Conservation (phyloP, 2,329 filamentous ascomycete species). For the Penicillium freii region DNA sequence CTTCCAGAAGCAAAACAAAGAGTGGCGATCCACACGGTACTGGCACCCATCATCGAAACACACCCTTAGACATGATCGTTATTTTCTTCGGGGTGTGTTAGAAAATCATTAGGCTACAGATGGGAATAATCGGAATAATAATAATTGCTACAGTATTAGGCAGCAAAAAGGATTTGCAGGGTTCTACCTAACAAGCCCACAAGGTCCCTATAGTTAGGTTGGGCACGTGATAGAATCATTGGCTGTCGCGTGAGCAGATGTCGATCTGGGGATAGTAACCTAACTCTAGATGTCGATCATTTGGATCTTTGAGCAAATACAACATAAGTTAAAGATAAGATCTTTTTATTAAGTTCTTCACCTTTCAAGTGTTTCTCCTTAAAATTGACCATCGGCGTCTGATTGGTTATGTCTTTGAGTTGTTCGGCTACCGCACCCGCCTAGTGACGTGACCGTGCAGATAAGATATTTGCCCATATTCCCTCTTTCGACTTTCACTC, state of each 20-base stretch:
- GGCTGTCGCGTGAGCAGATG: neutral
- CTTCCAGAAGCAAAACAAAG: no score
- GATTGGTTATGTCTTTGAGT: neutral
- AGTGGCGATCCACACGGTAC: no score
- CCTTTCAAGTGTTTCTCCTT: neutral
- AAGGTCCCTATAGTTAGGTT: neutral
- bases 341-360: neutral
- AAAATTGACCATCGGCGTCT: neutral
- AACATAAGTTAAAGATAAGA: neutral
- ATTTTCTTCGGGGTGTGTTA: no score
- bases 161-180: no score
- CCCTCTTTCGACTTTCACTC: neutral
- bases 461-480: constrained; percentile 1
- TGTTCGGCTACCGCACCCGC: constrained; percentile 3
- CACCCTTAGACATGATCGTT: no score
- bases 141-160: neutral
- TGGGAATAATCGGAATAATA: neutral
- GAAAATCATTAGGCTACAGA: no score
- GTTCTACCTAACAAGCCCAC: neutral
- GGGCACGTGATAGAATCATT: neutral
- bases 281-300: neutral
- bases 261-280: neutral
- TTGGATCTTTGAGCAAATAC: neutral
- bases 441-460: constrained; percentile 4
- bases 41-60: no score